Base-by-base conservation (phyloP, 75 land plant genomes). In the Pseudotsuga menziesii region DNA sequence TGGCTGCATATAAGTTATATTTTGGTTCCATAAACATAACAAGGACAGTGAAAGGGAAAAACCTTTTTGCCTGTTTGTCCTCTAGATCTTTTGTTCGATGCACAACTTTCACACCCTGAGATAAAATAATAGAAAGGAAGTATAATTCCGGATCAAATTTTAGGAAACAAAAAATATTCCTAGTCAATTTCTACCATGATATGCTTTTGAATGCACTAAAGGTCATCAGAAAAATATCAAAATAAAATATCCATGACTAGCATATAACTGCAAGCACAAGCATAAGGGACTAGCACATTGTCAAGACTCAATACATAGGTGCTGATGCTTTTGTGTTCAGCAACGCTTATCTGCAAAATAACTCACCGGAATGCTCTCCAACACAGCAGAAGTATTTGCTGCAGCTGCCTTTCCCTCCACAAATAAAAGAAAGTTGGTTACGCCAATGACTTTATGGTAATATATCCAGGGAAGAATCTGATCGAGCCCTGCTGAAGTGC, bases 371-470 rank as follows among this genome's bases (percentile, higher is more conserved):
- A 96, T 94, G 29, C 86, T 79, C 78, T 92, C 89, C 20, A 96
- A 80, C 26, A 94, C 89, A 57, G 84, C 82, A 5, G 99, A 88
- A 19, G 88, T 89, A 74, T 84, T 84, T 32, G 94, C 62, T 72
- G 92, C 83, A 58, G 99, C 92, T 76, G 99, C 99, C 80, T 94
- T 92, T 12, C 99, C 99, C 91, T 96, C 99, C 35, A 96, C 99
- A 83, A 96, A 96, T 4, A 96, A 81, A 71, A 92, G 86, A 80
- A 96, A 96, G 27, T 84, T 90, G 44, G 92, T 79, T 58, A 94
- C 97, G 17, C 99, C 99, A 78, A 94, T 81, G 32, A 92, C 94
- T 76, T 92, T 92, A 61, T 96, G 99, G 62, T 92, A 96, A 62
- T 80, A 93, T 67, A 93, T 74, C 98, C 98, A 95, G 16, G 98